Evolutionary conservation across 177 flowering plant genomes (phyloP).

Genomic region (Vitis hybrid): DNA sequence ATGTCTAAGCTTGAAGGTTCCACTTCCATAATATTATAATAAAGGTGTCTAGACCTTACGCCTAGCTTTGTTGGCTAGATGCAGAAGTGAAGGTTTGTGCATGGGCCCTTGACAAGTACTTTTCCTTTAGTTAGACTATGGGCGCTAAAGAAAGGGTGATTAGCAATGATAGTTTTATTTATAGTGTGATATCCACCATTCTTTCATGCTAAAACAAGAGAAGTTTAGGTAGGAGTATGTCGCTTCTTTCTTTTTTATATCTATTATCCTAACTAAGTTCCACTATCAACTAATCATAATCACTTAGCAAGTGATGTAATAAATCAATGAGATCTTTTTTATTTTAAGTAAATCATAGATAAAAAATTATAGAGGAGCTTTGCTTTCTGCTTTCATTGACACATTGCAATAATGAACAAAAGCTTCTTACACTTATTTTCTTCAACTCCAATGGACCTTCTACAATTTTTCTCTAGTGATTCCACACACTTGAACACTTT

Average conservation of each 20-base stretch:
- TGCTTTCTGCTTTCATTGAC: not conserved
- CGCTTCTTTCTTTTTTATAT: not conserved
- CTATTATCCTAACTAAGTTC: not conserved
- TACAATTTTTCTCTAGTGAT: too few relatives aligned
- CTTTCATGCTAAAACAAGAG: not conserved
- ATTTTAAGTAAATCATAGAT: too few relatives aligned
- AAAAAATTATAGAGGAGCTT: not conserved
- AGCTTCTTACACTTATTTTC: too few relatives aligned
- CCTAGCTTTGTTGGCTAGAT: too few relatives aligned
- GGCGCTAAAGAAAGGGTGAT: too few relatives aligned
- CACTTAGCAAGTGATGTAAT: not conserved
- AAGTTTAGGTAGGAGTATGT: not conserved
- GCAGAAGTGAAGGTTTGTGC: too few relatives aligned
- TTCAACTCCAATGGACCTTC: too few relatives aligned
- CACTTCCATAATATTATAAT: not conserved
- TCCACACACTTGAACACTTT: too few relatives aligned
- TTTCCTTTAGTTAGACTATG: too few relatives aligned
- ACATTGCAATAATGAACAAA: not conserved
- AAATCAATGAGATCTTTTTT: not conserved
- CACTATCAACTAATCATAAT: not conserved
- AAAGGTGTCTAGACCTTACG: not conserved
- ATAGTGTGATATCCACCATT: not conserved
- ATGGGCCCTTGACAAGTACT: too few relatives aligned
- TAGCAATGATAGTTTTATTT: not conserved
- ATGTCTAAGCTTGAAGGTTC: too few relatives aligned